phyloP scores from a whole-genome alignment of 768 basidiomycete species.

The Xanthoconium stramineum region DNA sequence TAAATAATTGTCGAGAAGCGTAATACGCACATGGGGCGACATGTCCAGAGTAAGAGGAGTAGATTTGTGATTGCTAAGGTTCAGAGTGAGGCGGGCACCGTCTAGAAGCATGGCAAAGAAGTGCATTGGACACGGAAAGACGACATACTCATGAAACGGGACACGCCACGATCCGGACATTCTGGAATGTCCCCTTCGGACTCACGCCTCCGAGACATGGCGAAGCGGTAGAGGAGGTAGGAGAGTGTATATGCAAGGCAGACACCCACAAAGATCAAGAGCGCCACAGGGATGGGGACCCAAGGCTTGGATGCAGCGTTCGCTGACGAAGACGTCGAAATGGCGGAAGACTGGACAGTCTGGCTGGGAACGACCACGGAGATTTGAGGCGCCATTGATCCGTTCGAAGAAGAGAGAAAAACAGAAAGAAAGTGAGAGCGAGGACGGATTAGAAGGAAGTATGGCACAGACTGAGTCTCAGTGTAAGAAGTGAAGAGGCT shows the following conservation, averaged over 20 bases:
- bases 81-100: constrained; percentile 26
- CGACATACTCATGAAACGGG: constrained; percentile 27
- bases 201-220: constrained; percentile 16
- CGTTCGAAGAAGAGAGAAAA: not conserved
- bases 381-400: constrained; percentile 25
- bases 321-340: constrained; percentile 1
- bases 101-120: constrained; percentile 6
- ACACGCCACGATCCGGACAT: constrained; percentile 22
- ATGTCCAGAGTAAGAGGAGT: not conserved
- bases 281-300: constrained; percentile 15
- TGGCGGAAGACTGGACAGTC: constrained; percentile 1
- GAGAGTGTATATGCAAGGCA: constrained; percentile 26
- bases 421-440: constrained; percentile 9
- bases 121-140: not conserved
- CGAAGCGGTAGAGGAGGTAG: constrained; percentile 27
- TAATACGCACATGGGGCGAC: constrained; percentile 14
- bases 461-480: not conserved
- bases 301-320: constrained; percentile 1
- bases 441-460: constrained; percentile 12
- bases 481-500: constrained; percentile 21
- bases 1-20: not conserved
- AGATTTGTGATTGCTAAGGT: constrained; percentile 8
- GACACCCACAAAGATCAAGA: constrained; percentile 24
- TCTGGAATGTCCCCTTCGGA: constrained; percentile 15
- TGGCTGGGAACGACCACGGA: not conserved